Evolutionary conservation across 305 asterid species (phyloP).

Genomic region (Rubia tinctorum): DNA sequence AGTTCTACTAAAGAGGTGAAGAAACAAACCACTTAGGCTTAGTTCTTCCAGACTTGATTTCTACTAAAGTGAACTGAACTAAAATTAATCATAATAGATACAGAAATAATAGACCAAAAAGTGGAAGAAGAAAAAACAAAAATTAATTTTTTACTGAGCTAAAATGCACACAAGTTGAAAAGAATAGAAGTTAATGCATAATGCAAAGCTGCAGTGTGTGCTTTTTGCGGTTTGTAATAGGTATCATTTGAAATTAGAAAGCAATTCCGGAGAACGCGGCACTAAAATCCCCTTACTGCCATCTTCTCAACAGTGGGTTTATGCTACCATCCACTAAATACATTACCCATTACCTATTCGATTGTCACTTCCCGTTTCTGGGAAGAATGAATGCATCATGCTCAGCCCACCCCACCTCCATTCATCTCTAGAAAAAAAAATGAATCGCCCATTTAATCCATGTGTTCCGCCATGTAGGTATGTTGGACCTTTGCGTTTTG

Average conservation of each 20-base stretch:
- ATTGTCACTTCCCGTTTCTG: background rate
- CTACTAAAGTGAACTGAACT: no score
- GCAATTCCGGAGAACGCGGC: conserved; percentile 15
- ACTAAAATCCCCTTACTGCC: conserved; percentile 2
- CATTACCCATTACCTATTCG: background rate
- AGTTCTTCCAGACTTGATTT: no score
- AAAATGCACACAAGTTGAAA: no score
- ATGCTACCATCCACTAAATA: conserved; percentile 3
- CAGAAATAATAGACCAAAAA: no score
- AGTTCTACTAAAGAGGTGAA: background rate
- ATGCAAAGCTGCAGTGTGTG: no score
- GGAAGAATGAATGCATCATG: background rate
- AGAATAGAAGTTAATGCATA: no score
- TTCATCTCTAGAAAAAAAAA: no score
- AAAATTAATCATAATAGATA: no score
- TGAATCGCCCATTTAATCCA: background rate
- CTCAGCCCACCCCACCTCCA: conserved; percentile 4
- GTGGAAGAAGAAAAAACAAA: no score
- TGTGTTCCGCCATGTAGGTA: background rate
- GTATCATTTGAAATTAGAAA: background rate
- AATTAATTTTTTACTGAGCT: no score
- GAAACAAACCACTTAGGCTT: background rate
- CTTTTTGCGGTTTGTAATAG: background rate
- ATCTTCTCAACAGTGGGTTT: background rate
- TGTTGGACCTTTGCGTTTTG: background rate